Evolutionary conservation across 805 yeast genomes (phyloP), one percentile per base, ranked within the genome.

Genomic region (Kluyveromyces aestuarii): DNA sequence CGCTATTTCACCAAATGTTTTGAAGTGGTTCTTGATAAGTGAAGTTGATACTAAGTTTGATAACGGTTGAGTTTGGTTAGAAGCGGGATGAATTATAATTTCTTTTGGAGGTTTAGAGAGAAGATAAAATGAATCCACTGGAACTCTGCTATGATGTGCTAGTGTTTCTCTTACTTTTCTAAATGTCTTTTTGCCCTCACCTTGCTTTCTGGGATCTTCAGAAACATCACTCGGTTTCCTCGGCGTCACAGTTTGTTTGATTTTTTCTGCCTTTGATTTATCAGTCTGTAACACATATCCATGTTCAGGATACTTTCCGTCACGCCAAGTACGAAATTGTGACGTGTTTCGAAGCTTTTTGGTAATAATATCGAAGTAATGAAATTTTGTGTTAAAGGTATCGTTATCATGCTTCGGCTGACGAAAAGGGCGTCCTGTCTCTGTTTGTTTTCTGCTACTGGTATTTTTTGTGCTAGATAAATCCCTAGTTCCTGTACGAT

Each of bases 81-180:
- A 33, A 19, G 50, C 69, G 17, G 82, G 84, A 76, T 87, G 82
- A 5, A 87, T 72, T 1, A 88, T 77, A 37, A 89, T 63, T 57
- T 84, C 89, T 8, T 77, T 68, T 3, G 81, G 73, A 0, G 96
- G 96, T 16, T 81, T 78, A 0, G 84, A 81, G 0, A 93, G 95
- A 11, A 87, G 60, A 0, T 95, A 86, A 57, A 82, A 72, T 50
- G 80, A 74, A 62, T 88, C 96, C 61, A 74, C 86, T 6, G 75
- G 67, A 36, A 71, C 75, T 2, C 63, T 53, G 10, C 59, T 55
- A 16, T 58, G 17, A 5, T 33, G 35, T 9, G 50, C 45, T 35
- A 63, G 42, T 8, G 47, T 45, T 3, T 35, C 37, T 40, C 62
- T 59, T 14, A 40, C 33, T 45, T 58, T 61, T 30, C 57, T 48